A percentile compares a stretch with the other conserved stretches of the same genome.
Evolutionary conservation across 176 grass and related monocot species (phyloP).

Genomic region (Aegilops tauschii): DNA sequence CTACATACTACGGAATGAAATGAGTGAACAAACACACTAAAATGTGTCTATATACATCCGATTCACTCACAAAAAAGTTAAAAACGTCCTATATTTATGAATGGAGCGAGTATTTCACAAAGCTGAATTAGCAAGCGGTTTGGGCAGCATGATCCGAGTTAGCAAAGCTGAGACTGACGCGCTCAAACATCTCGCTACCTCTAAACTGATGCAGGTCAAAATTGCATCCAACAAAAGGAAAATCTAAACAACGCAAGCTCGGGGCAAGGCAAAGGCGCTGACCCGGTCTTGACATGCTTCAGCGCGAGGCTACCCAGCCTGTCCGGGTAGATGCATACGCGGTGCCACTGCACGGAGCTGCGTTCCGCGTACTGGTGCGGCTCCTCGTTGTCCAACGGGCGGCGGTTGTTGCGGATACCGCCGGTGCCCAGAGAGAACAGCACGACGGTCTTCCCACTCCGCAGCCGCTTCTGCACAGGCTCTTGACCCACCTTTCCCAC

Average conservation of each 20-base stretch:
- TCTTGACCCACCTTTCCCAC: constrained; percentile 87
- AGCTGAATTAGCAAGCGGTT: not conserved
- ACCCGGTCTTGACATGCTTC: constrained; percentile 76
- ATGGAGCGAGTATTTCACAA: not conserved
- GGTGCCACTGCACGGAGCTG: constrained; percentile 94
- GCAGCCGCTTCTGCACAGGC: constrained; percentile 66
- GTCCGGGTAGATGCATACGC: constrained; percentile 66
- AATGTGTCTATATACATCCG: too few relatives aligned
- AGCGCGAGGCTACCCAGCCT: constrained; percentile 57
- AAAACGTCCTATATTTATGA: too few relatives aligned
- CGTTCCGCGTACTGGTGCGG: constrained; percentile 74
- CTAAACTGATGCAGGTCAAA: not conserved
- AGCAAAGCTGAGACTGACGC: not conserved
- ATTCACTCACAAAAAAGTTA: too few relatives aligned
- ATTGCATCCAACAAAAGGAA: not conserved
- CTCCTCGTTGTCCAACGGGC: constrained; percentile 68
- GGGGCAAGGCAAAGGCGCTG: constrained; percentile 6
- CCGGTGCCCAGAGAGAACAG: constrained; percentile 87
- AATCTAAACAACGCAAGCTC: not conserved
- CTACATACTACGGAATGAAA: too few relatives aligned
- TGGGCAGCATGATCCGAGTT: not conserved
- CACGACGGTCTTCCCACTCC: constrained; percentile 52
- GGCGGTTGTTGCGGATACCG: constrained; percentile 92
- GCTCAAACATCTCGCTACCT: not conserved
- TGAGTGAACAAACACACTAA: too few relatives aligned